phyloP scores from a whole-genome alignment of 2,329 filamentous ascomycete genomes.

The Penicillium sp. region DNA sequence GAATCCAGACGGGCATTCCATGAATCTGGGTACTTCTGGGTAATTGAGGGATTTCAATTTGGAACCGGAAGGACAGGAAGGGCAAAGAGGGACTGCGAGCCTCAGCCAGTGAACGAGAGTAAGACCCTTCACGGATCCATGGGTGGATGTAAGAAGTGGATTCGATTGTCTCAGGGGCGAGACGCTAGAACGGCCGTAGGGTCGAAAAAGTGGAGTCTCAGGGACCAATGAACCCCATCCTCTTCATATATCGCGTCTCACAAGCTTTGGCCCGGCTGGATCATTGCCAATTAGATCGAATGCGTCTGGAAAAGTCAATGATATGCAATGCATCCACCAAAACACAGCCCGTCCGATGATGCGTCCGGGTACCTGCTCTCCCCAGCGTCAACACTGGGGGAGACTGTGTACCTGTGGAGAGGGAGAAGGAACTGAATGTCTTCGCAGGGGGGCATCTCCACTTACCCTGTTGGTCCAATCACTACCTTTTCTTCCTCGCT shows the following conservation, averaged over 20 bases:
- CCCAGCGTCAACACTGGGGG: not conserved
- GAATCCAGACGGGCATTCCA: no score
- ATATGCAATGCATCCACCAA: constrained; percentile 11
- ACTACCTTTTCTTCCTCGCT: constrained; percentile 1
- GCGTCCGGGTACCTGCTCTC: constrained; percentile 6
- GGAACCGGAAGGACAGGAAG: not conserved
- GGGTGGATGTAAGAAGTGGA: constrained; percentile 2
- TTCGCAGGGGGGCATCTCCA: not conserved
- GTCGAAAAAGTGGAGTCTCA: constrained; percentile 4
- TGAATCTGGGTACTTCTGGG: no score
- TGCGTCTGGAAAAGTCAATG: constrained; percentile 5
- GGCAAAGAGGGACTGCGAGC: constrained; percentile 2
- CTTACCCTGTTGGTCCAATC: not conserved
- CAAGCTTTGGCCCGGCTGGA: constrained; percentile 1
- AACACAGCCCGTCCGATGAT: constrained; percentile 22
- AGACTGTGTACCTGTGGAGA: not conserved
- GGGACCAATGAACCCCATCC: constrained; percentile 6
- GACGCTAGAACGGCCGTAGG: constrained; percentile 1
- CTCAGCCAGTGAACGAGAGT: not conserved
- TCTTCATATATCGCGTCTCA: constrained; percentile 5
- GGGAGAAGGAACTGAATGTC: not conserved
- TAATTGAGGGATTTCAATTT: no score
- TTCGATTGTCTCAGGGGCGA: not conserved
- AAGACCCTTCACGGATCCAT: constrained; percentile 1
- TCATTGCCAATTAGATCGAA: constrained; percentile 7